Evolutionary conservation across 2,329 filamentous ascomycete species (phyloP).

Genomic region (Ceratocystis harringtonii): DNA sequence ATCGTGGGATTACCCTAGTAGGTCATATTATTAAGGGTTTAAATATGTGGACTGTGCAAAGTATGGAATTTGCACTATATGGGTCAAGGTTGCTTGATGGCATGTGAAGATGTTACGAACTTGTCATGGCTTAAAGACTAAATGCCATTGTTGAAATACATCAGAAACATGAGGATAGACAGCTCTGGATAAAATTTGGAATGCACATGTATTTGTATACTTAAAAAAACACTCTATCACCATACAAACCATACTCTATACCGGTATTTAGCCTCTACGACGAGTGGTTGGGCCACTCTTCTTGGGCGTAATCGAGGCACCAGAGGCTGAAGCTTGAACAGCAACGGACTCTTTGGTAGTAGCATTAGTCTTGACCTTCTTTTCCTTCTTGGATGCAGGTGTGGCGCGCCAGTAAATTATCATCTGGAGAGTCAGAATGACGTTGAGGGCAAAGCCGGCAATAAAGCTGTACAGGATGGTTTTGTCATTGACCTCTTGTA

Average conservation of each 20-base stretch:
- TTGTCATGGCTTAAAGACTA: no score
- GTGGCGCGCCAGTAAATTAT: constrained; percentile 83
- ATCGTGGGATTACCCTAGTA: constrained; percentile 2
- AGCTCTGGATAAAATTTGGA: background rate
- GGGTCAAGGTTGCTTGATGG: background rate
- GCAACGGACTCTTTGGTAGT: constrained; percentile 16
- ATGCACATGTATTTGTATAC: background rate
- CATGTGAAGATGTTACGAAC: background rate
- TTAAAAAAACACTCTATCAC: background rate
- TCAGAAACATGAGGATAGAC: background rate
- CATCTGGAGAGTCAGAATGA: constrained; percentile 78
- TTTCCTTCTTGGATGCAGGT: constrained; percentile 29
- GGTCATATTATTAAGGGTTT: background rate
- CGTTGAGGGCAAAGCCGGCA: constrained; percentile 79
- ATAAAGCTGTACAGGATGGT: constrained; percentile 91
- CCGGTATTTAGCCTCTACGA: constrained; percentile 26
- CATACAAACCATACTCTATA: background rate
- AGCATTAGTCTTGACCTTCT: constrained; percentile 22
- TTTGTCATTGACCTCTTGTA: constrained; percentile 94
- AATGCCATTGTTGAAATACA: no score
- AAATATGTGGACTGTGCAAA: background rate
- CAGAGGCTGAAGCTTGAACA: constrained; percentile 21
- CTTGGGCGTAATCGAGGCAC: constrained; percentile 25
- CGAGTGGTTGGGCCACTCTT: constrained; percentile 31
- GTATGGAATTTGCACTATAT: background rate